These are phyloP conservation scores for Barnettozyma salicaria DNA, from an alignment of 805 yeast genomes.

Conservation along the genomic window DNA sequence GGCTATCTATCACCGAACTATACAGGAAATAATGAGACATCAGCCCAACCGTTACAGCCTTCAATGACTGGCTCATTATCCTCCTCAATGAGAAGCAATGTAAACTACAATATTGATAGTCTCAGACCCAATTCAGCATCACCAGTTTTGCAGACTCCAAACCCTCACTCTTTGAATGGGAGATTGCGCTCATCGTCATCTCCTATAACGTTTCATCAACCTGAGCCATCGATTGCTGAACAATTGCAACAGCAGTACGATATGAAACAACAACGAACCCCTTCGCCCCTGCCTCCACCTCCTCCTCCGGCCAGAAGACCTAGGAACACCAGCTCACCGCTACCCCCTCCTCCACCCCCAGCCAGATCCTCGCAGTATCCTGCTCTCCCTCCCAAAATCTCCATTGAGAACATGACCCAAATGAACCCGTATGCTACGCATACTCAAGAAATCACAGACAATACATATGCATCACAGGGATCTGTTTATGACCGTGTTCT, in stretches of 20 bases:
- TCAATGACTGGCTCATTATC: constrained; percentile 38
- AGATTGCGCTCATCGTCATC: constrained; percentile 22
- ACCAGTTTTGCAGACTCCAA: constrained; percentile 5
- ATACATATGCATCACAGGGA: constrained; percentile 3
- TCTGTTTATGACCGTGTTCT: constrained; percentile 13
- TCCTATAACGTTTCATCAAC: constrained; percentile 17
- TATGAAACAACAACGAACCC: constrained; percentile 5
- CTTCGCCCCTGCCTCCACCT: constrained; percentile 29
- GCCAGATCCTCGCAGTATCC: constrained; percentile 11
- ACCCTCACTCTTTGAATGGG: constrained; percentile 13
- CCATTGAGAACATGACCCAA: constrained; percentile 1
- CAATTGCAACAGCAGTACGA: constrained; percentile 16
- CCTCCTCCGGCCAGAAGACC: constrained; percentile 36
- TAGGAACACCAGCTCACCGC: constrained; percentile 24
- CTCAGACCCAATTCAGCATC: constrained; percentile 10
- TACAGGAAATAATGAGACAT: constrained; percentile 9
- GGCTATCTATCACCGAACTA: constrained; percentile 15
- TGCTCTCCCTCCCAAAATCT: constrained; percentile 22
- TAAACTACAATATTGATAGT: neutral
- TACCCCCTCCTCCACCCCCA: constrained; percentile 19
- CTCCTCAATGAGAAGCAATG: constrained; percentile 10
- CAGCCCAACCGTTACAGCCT: constrained; percentile 31
- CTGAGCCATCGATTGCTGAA: constrained; percentile 10
- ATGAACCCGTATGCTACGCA: too few relatives aligned
- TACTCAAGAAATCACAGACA: neutral